A percentile compares a stretch with the other conserved stretches of the same genome.
These are phyloP conservation scores for Ophiostoma sp. DNA, from an alignment of 2,329 filamentous ascomycete species.

Conservation along the genomic window DNA sequence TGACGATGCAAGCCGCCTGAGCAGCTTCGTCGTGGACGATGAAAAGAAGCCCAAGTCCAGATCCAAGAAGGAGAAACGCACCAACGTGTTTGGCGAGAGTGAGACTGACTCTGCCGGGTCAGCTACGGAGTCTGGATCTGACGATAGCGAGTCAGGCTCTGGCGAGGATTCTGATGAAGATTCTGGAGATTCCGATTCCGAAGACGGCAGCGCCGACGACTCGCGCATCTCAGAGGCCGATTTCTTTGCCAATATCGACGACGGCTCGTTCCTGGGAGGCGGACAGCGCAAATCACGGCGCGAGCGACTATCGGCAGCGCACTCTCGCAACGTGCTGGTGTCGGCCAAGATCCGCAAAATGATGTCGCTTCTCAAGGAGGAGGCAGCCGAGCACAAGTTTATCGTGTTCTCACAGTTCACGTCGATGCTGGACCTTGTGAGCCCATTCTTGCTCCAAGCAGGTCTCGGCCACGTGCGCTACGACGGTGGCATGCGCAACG, in stretches of 20 bases:
- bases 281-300: constrained; percentile 18
- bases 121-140: not conserved
- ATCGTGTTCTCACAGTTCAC: constrained; percentile 99
- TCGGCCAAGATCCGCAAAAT: constrained; percentile 92
- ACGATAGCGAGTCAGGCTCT: not conserved
- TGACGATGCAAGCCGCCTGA: constrained; percentile 48
- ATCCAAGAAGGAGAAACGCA: constrained; percentile 27
- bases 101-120: constrained; percentile 9
- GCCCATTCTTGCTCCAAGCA: constrained; percentile 75
- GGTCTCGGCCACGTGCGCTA: constrained; percentile 80
- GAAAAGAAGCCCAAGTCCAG: constrained; percentile 30
- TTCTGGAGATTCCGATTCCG: constrained; percentile 2
- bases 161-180: not conserved
- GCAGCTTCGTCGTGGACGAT: constrained; percentile 52
- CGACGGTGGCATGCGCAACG: constrained; percentile 92
- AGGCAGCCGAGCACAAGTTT: constrained; percentile 81
- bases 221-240: constrained; percentile 40
- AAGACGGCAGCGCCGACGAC: constrained; percentile 21
- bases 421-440: constrained; percentile 92
- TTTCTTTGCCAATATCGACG: constrained; percentile 38
- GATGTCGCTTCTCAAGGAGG: constrained; percentile 70
- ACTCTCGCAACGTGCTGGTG: constrained; percentile 43
- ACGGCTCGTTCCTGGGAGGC: constrained; percentile 32
- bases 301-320: constrained; percentile 5
- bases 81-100: constrained; percentile 10